Conservation (phyloP, 306 rosid genomes). For the Benincasa hispida region DNA sequence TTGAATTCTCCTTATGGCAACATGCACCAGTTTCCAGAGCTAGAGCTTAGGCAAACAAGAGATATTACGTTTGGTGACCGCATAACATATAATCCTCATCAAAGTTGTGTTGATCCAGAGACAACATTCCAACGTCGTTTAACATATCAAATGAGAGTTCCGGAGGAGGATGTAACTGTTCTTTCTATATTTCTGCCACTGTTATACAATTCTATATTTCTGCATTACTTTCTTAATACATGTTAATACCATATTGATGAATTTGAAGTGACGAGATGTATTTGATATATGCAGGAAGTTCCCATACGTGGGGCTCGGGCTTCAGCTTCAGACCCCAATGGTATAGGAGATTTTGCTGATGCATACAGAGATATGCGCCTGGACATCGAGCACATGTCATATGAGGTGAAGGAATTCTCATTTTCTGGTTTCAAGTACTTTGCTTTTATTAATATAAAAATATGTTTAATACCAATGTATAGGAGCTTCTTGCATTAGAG, state of each 20-base stretch:
- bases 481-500: slow-evolving; percentile 95
- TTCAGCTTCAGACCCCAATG: slow-evolving; percentile 26
- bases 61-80: slow-evolving; percentile 40
- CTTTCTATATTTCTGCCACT: background rate
- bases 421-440: background rate
- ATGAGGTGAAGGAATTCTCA: slow-evolving; percentile 43
- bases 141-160: slow-evolving; percentile 36
- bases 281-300: slow-evolving; percentile 44
- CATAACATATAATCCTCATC: slow-evolving; percentile 42
- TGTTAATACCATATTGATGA: background rate
- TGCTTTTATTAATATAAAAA: background rate
- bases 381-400: slow-evolving; percentile 93
- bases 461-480: background rate
- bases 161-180: slow-evolving; percentile 57
- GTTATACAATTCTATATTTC: background rate
- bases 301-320: slow-evolving; percentile 30
- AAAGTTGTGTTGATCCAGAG: slow-evolving; percentile 15
- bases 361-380: slow-evolving; percentile 81
- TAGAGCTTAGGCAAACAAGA: slow-evolving; percentile 25
- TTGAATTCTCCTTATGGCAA: slow-evolving; percentile 34
- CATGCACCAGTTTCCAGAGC: slow-evolving; percentile 31
- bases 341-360: slow-evolving; percentile 41
- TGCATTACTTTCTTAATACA: background rate
- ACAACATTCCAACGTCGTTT: background rate
- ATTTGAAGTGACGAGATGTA: background rate